Percentiles rank a stretch among this genome's conserved stretches.
Evolutionary conservation across 2,329 filamentous ascomycete genomes (phyloP).

Genomic region (Dothidotthia symphoricarpi): DNA sequence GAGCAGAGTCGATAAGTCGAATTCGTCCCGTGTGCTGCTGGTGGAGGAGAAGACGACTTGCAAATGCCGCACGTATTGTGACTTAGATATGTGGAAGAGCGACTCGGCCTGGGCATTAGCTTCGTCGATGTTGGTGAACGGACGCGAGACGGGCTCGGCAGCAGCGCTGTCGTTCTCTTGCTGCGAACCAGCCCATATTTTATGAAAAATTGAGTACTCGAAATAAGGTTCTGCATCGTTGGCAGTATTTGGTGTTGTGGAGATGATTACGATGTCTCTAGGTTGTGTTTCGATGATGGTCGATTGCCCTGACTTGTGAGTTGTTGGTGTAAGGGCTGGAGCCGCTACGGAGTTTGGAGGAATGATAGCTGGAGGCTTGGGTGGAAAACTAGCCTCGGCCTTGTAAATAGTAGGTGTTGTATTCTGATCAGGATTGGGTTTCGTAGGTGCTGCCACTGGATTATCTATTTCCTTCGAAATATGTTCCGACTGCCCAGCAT

Average conservation of each 20-base stretch:
- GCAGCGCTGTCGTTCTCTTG: constrained; percentile 1
- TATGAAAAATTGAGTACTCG: constrained; percentile 24
- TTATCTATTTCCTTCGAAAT: no score
- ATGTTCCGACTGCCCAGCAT: no score
- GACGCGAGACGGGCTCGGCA: constrained; percentile 6
- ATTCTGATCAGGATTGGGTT: no score
- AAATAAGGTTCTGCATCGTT: constrained; percentile 21
- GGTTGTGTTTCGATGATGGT: no score
- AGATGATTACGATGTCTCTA: not conserved
- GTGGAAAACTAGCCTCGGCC: no score
- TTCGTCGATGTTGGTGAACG: constrained; percentile 11
- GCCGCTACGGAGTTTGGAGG: no score
- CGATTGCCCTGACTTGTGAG: no score
- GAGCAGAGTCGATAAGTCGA: constrained; percentile 9
- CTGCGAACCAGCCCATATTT: constrained; percentile 8
- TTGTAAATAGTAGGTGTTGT: no score
- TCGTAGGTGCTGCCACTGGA: no score
- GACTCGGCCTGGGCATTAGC: constrained; percentile 20
- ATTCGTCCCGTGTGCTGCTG: constrained; percentile 7
- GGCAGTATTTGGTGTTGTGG: not conserved
- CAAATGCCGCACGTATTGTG: constrained; percentile 6
- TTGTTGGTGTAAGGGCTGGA: no score
- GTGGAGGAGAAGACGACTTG: constrained; percentile 5
- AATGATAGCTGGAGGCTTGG: no score
- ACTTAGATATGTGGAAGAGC: constrained; percentile 4